Base-by-base conservation (phyloP, 805 yeast species). In the Kodamaea neixiangensis region DNA sequence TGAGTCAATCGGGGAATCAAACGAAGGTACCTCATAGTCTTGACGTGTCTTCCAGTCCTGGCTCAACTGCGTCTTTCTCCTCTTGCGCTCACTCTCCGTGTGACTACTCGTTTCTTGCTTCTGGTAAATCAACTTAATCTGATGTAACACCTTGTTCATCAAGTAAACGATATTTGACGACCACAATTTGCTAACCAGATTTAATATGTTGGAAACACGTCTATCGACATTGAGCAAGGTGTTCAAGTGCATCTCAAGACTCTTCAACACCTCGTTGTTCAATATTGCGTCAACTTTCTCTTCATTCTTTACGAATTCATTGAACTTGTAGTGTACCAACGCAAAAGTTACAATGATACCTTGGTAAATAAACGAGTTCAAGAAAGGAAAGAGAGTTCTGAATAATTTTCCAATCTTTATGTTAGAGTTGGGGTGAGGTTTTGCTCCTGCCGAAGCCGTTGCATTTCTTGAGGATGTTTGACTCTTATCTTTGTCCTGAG, bases 331-430 rank as follows among this genome's bases (percentile, higher is more conserved):
- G 57, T 77, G 80, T 56, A 80, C 61, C 54, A 79, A 60, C 0
- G 81, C 78, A 63, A 73, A 79, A 18, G 75, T 68, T 18, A 79
- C 81, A 48, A 80, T 76, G 46, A 79, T 66, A 1, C 82, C 80
- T 57, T 79, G 83, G 59, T 78, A 78, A 9, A 78, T 63, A 47
- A 77, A 79, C 2, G 79, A 70, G 55, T 76, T 77, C 47, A 77
- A 70, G 51, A 77, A 77, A 14, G 82, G 83, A 53, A 71, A 76
- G 39, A 62, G 66, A 35, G 56, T 63, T 55, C 69, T 65, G 68
- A 70, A 78, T 50, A 61, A 65, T 61, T 64, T 71, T 46, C 64
- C 75, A 46, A 69, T 55, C 10, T 62, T 57, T 7, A 58, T 50
- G 6, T 11, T 25, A 41, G 41, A 15, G 42, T 52, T 41, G 22